These are phyloP conservation scores for Polytolypa hystricis DNA, from an alignment of 2,329 filamentous ascomycete genomes.

Conservation along the genomic window DNA sequence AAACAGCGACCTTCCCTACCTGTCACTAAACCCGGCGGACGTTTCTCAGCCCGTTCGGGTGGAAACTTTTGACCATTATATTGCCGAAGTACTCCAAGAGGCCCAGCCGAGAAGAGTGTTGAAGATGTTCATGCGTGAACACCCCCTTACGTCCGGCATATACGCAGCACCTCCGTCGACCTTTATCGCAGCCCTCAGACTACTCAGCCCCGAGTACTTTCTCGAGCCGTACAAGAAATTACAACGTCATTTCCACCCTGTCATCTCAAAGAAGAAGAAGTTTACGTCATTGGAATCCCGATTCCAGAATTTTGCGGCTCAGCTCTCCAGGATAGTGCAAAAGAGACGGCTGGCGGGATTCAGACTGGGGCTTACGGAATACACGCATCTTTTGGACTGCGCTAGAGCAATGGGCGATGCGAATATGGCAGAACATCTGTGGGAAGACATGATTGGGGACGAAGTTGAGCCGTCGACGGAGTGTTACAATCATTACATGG, in stretches of 20 bases:
- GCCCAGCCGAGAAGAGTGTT: constrained; percentile 32
- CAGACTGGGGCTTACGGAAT: constrained; percentile 36
- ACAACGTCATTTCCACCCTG: constrained; percentile 40
- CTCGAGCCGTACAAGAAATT: constrained; percentile 37
- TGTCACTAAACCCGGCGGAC: background rate
- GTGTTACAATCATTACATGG: constrained; percentile 47
- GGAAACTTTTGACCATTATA: constrained; percentile 7
- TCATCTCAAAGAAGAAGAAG: constrained; percentile 33
- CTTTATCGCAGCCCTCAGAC: constrained; percentile 53
- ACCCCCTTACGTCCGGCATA: background rate
- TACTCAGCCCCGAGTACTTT: constrained; percentile 48
- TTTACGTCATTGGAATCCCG: constrained; percentile 27
- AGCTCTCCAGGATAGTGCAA: constrained; percentile 28
- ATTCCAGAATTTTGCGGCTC: constrained; percentile 29
- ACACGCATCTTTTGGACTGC: constrained; percentile 42
- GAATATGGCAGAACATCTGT: constrained; percentile 34
- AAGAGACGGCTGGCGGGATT: constrained; percentile 27
- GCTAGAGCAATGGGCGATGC: constrained; percentile 39
- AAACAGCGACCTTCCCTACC: too few relatives aligned
- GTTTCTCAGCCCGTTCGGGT: background rate
- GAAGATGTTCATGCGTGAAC: constrained; percentile 19
- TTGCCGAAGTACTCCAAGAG: constrained; percentile 18
- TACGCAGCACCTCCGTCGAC: constrained; percentile 40
- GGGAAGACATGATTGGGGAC: constrained; percentile 33
- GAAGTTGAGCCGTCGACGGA: constrained; percentile 33